phyloP scores from a whole-genome alignment of 345 rosid species.

The Ceriops tagal region DNA sequence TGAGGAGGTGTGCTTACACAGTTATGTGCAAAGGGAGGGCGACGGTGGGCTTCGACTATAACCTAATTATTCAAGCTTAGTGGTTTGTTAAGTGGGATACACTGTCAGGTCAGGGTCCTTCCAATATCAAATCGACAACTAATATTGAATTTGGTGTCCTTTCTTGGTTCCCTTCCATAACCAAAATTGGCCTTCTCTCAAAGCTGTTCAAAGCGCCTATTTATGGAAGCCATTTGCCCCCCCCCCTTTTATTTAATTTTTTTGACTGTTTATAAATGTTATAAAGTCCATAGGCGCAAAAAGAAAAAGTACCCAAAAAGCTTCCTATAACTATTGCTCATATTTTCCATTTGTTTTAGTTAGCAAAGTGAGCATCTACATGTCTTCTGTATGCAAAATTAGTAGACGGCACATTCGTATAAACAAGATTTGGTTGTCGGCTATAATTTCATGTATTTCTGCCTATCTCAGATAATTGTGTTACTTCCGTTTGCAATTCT shows the following conservation, averaged over 20 bases:
- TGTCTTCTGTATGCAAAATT: too few relatives aligned
- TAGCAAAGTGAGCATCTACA: too few relatives aligned
- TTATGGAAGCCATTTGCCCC: conserved; percentile 6
- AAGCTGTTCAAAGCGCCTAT: not conserved
- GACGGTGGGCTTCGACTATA: conserved; percentile 7
- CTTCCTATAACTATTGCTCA: too few relatives aligned
- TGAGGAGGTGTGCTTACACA: conserved; percentile 16
- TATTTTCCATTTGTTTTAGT: too few relatives aligned
- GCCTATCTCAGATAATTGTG: too few relatives aligned
- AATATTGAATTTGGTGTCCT: conserved; percentile 28
- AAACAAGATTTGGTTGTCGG: not conserved
- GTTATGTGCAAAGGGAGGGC: not conserved
- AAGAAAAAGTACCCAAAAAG: too few relatives aligned
- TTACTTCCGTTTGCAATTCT: not conserved
- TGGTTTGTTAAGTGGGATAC: conserved; percentile 22
- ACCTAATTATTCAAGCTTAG: not conserved
- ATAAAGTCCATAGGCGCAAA: too few relatives aligned
- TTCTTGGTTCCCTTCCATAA: conserved; percentile 21
- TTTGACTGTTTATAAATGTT: too few relatives aligned
- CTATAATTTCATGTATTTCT: too few relatives aligned
- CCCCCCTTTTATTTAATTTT: too few relatives aligned
- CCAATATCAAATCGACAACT: not conserved
- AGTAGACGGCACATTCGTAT: not conserved
- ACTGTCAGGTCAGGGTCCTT: conserved; percentile 3
- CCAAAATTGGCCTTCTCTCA: conserved; percentile 16